A percentile compares a stretch with the other conserved stretches of the same genome.
These are phyloP conservation scores for Fulvia fulva DNA, from an alignment of 2,329 filamentous ascomycete species.

Conservation along the genomic window DNA sequence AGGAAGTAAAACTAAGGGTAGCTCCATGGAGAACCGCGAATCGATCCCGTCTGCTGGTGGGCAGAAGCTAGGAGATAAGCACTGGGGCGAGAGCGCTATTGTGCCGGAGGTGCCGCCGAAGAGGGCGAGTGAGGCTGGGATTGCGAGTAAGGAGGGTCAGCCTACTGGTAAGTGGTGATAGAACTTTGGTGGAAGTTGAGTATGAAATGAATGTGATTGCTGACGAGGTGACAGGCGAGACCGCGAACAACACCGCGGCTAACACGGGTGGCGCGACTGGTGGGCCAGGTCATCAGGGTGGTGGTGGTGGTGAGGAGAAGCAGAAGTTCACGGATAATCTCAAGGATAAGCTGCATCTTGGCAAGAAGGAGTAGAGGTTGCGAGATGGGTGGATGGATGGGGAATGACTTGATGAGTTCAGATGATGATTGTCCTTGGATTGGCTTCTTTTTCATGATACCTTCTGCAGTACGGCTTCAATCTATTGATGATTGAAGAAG, in stretches of 20 bases:
- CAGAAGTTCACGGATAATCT: slow-evolving; percentile 25
- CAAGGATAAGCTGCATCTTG: slow-evolving; percentile 27
- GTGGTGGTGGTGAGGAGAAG: slow-evolving; percentile 19
- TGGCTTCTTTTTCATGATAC: slow-evolving; percentile 2
- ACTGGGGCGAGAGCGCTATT: slow-evolving; percentile 35
- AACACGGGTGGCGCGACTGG: slow-evolving; percentile 25
- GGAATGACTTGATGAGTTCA: neutral
- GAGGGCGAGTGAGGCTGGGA: slow-evolving; percentile 6
- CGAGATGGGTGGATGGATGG: neutral
- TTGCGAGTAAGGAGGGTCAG: slow-evolving; percentile 26
- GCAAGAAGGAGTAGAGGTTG: slow-evolving; percentile 15
- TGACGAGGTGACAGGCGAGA: slow-evolving; percentile 17
- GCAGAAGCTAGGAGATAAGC: slow-evolving; percentile 29
- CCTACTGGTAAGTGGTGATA: slow-evolving; percentile 24
- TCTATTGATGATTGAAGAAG: neutral
- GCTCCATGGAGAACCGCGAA: slow-evolving; percentile 24
- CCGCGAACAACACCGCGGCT: slow-evolving; percentile 27
- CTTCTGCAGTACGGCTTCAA: slow-evolving; percentile 3
- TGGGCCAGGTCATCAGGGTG: slow-evolving; percentile 4
- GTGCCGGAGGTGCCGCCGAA: slow-evolving; percentile 28
- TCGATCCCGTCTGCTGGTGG: slow-evolving; percentile 34
- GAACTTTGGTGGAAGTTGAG: slow-evolving; percentile 4
- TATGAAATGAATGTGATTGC: neutral
- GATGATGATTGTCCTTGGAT: neutral
- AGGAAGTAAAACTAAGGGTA: slow-evolving; percentile 2